Percentiles rank a stretch among this genome's conserved stretches.
Evolutionary conservation across 192 early-diverging fungal genomes (phyloP).

Genomic region (Phycomyces nitens): DNA sequence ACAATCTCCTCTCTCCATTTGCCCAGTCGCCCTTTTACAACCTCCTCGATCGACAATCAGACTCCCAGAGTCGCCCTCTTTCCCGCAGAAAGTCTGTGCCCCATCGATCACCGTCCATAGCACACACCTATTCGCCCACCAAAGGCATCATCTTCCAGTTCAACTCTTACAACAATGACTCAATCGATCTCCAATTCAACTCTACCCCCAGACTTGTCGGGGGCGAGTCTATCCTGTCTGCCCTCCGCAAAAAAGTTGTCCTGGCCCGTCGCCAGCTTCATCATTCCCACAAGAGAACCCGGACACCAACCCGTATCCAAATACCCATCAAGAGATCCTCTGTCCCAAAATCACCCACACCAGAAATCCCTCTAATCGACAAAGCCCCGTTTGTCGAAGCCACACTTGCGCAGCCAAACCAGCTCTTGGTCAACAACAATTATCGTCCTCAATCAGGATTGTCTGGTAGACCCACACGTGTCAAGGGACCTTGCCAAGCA

Average conservation of each 20-base stretch:
- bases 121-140: conserved; percentile 15
- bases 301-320: background rate
- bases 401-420: background rate
- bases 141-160: conserved; percentile 29
- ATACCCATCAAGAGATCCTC: background rate
- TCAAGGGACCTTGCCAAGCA: conserved; percentile 35
- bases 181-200: background rate
- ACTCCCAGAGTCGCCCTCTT: background rate
- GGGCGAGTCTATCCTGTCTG: conserved; percentile 20
- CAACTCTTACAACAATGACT: no score
- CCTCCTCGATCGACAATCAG: background rate
- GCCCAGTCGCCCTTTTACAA: background rate
- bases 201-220: conserved; percentile 24
- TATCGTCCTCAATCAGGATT: no score
- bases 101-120: conserved; percentile 29
- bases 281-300: background rate
- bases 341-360: background rate
- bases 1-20: conserved; percentile 7
- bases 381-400: background rate
- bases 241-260: conserved; percentile 20
- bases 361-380: no score
- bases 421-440: no score
- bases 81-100: conserved; percentile 29
- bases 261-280: conserved; percentile 9
- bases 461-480: conserved; percentile 12